Base-by-base conservation (phyloP, 148 eudicot genomes). In the Hydrangea macrophylla region DNA sequence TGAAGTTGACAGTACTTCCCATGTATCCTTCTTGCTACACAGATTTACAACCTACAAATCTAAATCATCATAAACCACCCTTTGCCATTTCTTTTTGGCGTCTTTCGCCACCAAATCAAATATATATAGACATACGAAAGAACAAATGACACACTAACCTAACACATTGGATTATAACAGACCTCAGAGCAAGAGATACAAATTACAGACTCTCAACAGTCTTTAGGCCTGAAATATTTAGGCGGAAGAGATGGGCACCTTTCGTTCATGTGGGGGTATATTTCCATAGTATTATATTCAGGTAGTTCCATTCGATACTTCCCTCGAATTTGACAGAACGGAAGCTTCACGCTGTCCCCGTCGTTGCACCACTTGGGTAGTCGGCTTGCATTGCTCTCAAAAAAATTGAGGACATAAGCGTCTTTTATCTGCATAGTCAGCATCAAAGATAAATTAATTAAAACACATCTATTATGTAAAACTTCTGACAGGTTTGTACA, bases 341-440 rank as follows among this genome's bases (percentile, higher is more conserved):
- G 96, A 68, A 90, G 91, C 83, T 83, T 70, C 69, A 81, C 91
- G 8, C 72, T 75, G 67, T 88, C 99, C 37, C 66, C 87, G 62
- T 86, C 91, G 30, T 94, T 87, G 87, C 99, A 94, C 97, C 99
- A 94, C 70, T 81, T 83, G 7, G 99, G 99, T 74, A 94, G 83
- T 30, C 96, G 91, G 75, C 86, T 88, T 39, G 83, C 45, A 62
- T 94, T 76, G 70, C 70, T 79, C 60, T 94, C 99, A 1, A 88
- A 91, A 60, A 94, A 87, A 51, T 87, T 90, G 70, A 94, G 86
- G 6, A 82, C 69, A 72, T 95, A 95, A 22, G 97, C 97, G 75
- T 91, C 97, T 73, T 84, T 91, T 59, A 91, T 94, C 98, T 94
- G 91, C 84, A 90, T 45, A 32, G 56, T 57, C 58, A 26, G 35